Evolutionary conservation across 1,139 yeast genomes (phyloP), one percentile per base, ranked within the genome.

Genomic region (Spathaspora jeffriesii): DNA sequence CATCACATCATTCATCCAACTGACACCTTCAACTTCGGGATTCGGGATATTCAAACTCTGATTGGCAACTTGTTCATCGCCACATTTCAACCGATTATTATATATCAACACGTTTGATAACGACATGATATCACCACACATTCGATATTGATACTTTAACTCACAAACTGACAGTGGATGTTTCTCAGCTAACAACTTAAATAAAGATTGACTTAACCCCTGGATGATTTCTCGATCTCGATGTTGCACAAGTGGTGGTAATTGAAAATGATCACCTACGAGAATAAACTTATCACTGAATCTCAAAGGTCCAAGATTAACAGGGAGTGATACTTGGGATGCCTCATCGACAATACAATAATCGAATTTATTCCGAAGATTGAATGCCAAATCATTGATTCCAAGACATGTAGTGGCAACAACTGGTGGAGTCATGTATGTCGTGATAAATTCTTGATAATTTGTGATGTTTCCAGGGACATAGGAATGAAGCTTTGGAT

Each of bases 331-430:
- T 0, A 92, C 89, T 60, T 93, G 99, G 0, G 98, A 91, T 0
- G 99, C 98, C 62, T 93, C 99, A 63, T 93, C 99, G 42, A 95
- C 80, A 41, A 93, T 92, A 61, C 98, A 95, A 61, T 88, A 92
- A 61, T 93, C 99, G 65, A 93, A 93, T 18, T 71, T 74, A 28
- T 80, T 68, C 43, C 87, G 70, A 54, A 76, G 60, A 43, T 72
- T 69, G 64, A 85, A 81, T 18, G 84, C 67, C 62, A 84, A 72
- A 59, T 86, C 93, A 34, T 73, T 78, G 25, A 90, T 79, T 0
- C 96, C 93, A 40, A 93, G 70, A 58, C 97, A 89, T 0, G 99
- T 93, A 1, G 92, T 79, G 0, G 97, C 99, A 1, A 93, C 95
- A 3, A 93, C 85, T 17, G 79, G 80, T 0, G 95, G 85, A 1